Percentiles rank a stretch among this genome's conserved stretches.
These are phyloP conservation scores for Spathaspora girioi DNA, from an alignment of 805 yeast genomes.

Conservation along the genomic window DNA sequence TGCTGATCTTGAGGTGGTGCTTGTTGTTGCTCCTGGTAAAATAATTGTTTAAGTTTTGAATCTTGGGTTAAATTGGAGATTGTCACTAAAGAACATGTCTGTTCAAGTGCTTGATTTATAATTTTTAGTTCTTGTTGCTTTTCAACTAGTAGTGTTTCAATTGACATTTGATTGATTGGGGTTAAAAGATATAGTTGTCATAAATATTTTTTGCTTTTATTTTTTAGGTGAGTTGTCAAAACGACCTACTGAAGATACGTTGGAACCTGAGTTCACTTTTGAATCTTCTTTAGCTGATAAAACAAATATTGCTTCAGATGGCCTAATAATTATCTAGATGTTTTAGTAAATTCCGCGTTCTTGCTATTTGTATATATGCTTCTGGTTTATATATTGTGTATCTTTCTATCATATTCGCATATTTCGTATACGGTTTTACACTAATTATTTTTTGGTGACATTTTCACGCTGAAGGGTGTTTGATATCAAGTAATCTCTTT, in stretches of 20 bases:
- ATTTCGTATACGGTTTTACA: no score
- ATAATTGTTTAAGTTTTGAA: conserved; percentile 1
- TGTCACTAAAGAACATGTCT: background rate
- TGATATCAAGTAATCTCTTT: no score
- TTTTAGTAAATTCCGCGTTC: background rate
- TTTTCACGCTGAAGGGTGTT: no score
- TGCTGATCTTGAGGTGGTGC: background rate
- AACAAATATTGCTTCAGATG: background rate
- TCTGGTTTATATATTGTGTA: background rate
- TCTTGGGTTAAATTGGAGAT: background rate
- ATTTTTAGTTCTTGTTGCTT: background rate
- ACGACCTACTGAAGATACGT: no score
- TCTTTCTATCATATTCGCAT: no score
- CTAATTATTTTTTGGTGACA: no score
- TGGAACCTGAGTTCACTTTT: no score
- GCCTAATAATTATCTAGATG: background rate
- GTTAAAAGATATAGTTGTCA: background rate
- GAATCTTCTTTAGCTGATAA: conserved; percentile 12
- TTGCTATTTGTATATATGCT: no score
- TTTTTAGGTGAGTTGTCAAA: background rate
- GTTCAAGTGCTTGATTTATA: background rate
- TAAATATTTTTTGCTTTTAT: no score
- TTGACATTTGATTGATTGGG: background rate
- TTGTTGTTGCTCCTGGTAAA: background rate
- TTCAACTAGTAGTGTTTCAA: background rate